Evolutionary conservation across 345 rosid species (phyloP), one percentile per base, ranked within the genome.

Genomic region (Sisymbrium altissimum): DNA sequence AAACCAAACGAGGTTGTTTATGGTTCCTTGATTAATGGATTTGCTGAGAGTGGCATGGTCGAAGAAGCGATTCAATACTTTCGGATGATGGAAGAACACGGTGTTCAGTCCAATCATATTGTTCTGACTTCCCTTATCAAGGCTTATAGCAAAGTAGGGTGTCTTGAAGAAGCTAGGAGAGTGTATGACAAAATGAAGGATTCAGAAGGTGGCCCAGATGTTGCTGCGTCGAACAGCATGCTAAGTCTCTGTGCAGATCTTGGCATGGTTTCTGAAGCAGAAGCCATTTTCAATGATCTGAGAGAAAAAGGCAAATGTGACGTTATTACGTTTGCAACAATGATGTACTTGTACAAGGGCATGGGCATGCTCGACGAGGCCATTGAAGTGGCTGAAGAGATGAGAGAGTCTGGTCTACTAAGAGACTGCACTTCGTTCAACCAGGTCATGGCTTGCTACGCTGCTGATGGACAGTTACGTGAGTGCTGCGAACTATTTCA

Each of bases 311-410:
- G 96, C 63, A 70, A 60, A 13, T 96, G 86, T 6, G 96, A 93
- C 69, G 93, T 77, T 33, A 78, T 86, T 70, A 80, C 98, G 4
- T 90, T 82, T 75, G 91, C 90, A 14, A 80, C 85, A 41, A 93
- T 93, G 97, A 93, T 93, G 92, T 80, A 81, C 65, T 71, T 89
- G 54, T 93, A 90, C 80, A 91, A 87, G 81, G 83, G 75, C 55
- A 85, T 87, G 92, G 93, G 90, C 17, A 87, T 93, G 97, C 86
- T 90, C 36, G 96, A 90, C 12, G 83, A 89, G 73, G 93, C 96
- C 3, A 83, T 90, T 65, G 86, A 85, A 79, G 84, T 90, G 79
- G 96, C 92, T 10, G 91, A 93, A 78, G 93, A 90, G 82, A 87
- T 89, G 97, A 93, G 84, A 76, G 82, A 71, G 66, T 88, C 89